Evolutionary conservation across 768 basidiomycete species (phyloP).

Genomic region (Mycena floridula): DNA sequence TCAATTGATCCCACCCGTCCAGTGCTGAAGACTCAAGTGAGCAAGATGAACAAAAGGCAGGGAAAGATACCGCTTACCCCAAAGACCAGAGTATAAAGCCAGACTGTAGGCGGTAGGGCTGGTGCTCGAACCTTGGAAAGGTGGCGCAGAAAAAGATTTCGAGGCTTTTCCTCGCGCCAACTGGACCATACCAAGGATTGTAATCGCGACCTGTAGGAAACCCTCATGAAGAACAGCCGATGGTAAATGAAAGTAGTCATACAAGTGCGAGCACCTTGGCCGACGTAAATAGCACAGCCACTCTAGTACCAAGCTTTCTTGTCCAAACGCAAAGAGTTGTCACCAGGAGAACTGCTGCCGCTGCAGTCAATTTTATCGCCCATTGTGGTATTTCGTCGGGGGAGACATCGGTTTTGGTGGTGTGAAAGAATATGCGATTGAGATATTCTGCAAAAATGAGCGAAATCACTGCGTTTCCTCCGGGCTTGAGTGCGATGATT

Average conservation of each 20-base stretch:
- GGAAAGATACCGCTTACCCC: too few relatives aligned
- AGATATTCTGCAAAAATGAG: slow-evolving; percentile 92
- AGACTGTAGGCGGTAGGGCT: slow-evolving; percentile 85
- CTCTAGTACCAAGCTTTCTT: slow-evolving; percentile 70
- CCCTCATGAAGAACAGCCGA: slow-evolving; percentile 65
- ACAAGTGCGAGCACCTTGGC: slow-evolving; percentile 56
- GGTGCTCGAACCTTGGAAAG: slow-evolving; percentile 67
- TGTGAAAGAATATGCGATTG: slow-evolving; percentile 82
- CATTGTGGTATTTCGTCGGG: slow-evolving; percentile 81
- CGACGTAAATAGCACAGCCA: slow-evolving; percentile 81
- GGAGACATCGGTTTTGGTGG: slow-evolving; percentile 61
- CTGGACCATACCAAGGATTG: slow-evolving; percentile 73
- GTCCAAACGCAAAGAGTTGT: slow-evolving; percentile 76
- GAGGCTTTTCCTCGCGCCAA: slow-evolving; percentile 67
- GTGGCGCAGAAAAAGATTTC: slow-evolving; percentile 54
- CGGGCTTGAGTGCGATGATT: slow-evolving; percentile 83
- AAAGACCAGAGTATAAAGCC: slow-evolving; percentile 92
- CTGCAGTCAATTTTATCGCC: slow-evolving; percentile 86
- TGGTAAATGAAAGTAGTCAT: slow-evolving; percentile 4
- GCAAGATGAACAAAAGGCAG: too few relatives aligned
- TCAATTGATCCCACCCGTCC: slow-evolving; percentile 96
- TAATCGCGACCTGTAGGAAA: slow-evolving; percentile 43
- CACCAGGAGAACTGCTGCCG: slow-evolving; percentile 64
- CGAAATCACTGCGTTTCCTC: slow-evolving; percentile 76
- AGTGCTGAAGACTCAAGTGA: too few relatives aligned